Evolutionary conservation across 257 asterid genomes (phyloP), one percentile per base, ranked within the genome.

Genomic region (Gentiana straminea): DNA sequence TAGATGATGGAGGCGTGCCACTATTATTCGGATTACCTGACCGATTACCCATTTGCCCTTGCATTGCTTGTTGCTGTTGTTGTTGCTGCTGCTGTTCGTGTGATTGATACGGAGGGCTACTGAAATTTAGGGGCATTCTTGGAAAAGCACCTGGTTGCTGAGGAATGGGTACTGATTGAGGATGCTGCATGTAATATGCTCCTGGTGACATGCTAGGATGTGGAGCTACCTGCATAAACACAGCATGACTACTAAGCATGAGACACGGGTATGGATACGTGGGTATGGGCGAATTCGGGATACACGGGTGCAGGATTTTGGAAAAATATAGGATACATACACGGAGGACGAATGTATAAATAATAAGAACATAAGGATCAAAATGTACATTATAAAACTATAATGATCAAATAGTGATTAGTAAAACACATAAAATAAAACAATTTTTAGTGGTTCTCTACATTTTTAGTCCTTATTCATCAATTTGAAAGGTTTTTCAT

Each of bases 151-250:
- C 79, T 4, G 75, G 80, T 70, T 84, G 96, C 80, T 79, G 94
- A 56, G 79, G 62, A 75, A 81, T 75, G 68, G 83, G 72, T 45
- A 73, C 79, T 13, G 81, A 93, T 64, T 82, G 96, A 60, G 88
- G 90, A 55, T 84, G 95, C 74, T 78, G 94, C 86, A 81, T 76
- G 74, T 74, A 89, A 64, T 74, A 81, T 33, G 85, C 91, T 53
- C 95, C 94, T 67, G 81, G 94, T 66, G 78, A 84, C 86, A 81
- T 82, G 47, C 76, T 78, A 9, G 80, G 89, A 68, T 71, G 89
- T 7, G 86, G 78, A 67, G 73, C 55, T 80, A 85, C 78, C 89
- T 88, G 89, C 75, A 68, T 59, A 66, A 62, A 58, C 62, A 57
- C 33, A 24, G 24, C 24, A 24, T 24, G 24, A 24, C 24, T 24